These are phyloP conservation scores for Chalciporus pseudorubinellus DNA, from an alignment of 768 basidiomycete genomes.

Conservation along the genomic window DNA sequence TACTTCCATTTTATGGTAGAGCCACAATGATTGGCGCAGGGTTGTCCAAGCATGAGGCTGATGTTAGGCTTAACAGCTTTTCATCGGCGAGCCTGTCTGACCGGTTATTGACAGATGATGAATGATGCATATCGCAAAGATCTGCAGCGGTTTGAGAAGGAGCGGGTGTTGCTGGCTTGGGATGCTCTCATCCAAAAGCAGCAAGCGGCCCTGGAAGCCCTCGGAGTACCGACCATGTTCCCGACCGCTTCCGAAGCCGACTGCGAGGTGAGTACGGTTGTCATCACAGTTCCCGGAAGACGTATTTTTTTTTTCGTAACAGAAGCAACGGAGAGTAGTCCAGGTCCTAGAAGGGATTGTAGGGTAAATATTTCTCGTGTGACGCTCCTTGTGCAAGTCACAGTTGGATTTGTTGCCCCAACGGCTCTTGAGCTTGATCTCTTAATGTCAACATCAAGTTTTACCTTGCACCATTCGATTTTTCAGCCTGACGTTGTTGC, in stretches of 20 bases:
- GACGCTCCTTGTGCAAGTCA: neutral
- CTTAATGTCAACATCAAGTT: neutral
- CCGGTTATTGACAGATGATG: constrained; percentile 53
- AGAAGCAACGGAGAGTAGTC: constrained; percentile 72
- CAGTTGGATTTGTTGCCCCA: neutral
- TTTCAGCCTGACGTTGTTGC: neutral
- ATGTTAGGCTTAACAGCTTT: constrained; percentile 24
- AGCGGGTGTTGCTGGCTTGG: constrained; percentile 72
- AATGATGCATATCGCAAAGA: constrained; percentile 63
- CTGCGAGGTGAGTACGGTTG: constrained; percentile 49
- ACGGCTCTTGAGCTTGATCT: neutral
- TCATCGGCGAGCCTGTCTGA: constrained; percentile 9
- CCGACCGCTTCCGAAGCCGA: constrained; percentile 46
- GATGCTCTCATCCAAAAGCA: constrained; percentile 71
- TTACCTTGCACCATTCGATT: too few relatives aligned
- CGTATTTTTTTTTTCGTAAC: constrained; percentile 7
- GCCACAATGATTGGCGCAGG: constrained; percentile 63
- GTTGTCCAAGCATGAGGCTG: constrained; percentile 63
- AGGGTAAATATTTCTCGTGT: constrained; percentile 8
- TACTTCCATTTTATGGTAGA: constrained; percentile 36
- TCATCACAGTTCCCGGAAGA: neutral
- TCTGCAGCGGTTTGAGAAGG: constrained; percentile 63
- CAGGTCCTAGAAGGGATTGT: constrained; percentile 62
- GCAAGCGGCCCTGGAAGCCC: constrained; percentile 57
- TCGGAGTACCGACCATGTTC: constrained; percentile 73